Base-by-base conservation (phyloP, 2,329 filamentous ascomycete genomes). In the Colletotrichum liriopes region DNA sequence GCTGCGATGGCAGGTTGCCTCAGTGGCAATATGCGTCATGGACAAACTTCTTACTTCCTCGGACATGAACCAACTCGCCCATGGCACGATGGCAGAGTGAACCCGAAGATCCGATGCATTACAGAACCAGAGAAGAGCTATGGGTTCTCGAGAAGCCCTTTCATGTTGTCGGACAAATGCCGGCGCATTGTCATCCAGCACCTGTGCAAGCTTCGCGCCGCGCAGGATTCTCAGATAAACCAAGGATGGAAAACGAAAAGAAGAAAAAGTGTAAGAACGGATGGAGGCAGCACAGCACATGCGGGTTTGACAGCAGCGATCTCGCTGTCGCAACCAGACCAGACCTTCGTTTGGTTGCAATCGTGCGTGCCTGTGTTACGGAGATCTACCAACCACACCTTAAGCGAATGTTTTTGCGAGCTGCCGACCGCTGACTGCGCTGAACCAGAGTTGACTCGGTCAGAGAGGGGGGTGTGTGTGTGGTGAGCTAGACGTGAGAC, bases 401-500 rank as follows among this genome's bases (percentile, higher is more conserved):
- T 37, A 62, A 60, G 61, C 67, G 54, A 70, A 16, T 59, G 37
- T 60, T 60, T 60, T 43, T 59, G 61, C 62, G 54, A 66, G 45
- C 49, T n/a, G 32, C 35, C 8, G 12, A n/a, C 41, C 23, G 45
- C 60, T 52, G 45, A 58, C 54, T 20, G 35, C 29, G 35, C 45
- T 32, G 37, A 45, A 66, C 26, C 51, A 45, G 41, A 51, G 54
- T 23, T 32, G 49, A 45, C 62, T 70, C 29, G 37, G 62, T 47
- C 39, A 45, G 41, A 39, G 52, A 54, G 45, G 37, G 23, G 52
- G 29, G 29, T 32, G 29, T 32, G 29, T 37, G 35, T 60, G 52
- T 39, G 16, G 35, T 45, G 61, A 70, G 67, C 62, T 66, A 45
- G 37, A 52, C 54, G 54, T 66, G 62, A 70, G 37, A 59, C 62